Conservation (phyloP, 1,284 basidiomycete genomes). For the Serendipita sp. region DNA sequence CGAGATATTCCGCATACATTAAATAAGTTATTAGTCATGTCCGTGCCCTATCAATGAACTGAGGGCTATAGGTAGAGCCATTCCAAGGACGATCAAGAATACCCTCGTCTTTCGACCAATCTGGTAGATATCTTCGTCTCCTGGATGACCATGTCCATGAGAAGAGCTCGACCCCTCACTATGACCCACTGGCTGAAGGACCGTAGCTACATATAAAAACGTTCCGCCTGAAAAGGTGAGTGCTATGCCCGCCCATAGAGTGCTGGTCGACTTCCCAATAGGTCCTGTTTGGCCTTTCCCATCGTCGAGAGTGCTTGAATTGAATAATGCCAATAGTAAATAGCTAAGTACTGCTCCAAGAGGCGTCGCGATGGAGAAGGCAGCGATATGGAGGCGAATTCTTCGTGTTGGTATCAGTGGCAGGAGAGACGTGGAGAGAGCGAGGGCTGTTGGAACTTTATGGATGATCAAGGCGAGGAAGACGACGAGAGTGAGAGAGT, state of each 20-base stretch:
- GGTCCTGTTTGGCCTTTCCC: not conserved
- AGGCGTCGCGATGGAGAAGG: slow-evolving; percentile 72
- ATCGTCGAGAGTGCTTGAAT: slow-evolving; percentile 28
- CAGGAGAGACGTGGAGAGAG: slow-evolving; percentile 69
- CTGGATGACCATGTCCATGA: slow-evolving; percentile 22
- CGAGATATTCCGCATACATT: not conserved
- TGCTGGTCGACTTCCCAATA: not conserved
- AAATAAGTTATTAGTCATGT: slow-evolving; percentile 11
- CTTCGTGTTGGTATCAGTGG: slow-evolving; percentile 51
- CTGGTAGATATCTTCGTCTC: slow-evolving; percentile 23
- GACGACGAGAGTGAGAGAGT: slow-evolving; percentile 54
- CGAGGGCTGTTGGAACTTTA: slow-evolving; percentile 80
- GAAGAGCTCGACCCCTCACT: slow-evolving; percentile 19
- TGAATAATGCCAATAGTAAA: slow-evolving; percentile 42
- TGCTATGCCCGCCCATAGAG: slow-evolving; percentile 54
- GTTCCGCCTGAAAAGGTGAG: slow-evolving; percentile 81
- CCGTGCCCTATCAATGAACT: slow-evolving; percentile 35
- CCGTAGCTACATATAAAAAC: slow-evolving; percentile 88
- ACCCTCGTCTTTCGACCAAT: slow-evolving; percentile 36
- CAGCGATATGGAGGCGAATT: slow-evolving; percentile 60
- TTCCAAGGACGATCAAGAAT: slow-evolving; percentile 46
- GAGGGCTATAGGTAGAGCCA: slow-evolving; percentile 51
- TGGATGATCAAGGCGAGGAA: slow-evolving; percentile 81
- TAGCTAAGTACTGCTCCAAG: slow-evolving; percentile 61
- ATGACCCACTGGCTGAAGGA: slow-evolving; percentile 59